phyloP scores from a whole-genome alignment of 2,329 filamentous ascomycete genomes.

The Beauveria rudraprayagi region DNA sequence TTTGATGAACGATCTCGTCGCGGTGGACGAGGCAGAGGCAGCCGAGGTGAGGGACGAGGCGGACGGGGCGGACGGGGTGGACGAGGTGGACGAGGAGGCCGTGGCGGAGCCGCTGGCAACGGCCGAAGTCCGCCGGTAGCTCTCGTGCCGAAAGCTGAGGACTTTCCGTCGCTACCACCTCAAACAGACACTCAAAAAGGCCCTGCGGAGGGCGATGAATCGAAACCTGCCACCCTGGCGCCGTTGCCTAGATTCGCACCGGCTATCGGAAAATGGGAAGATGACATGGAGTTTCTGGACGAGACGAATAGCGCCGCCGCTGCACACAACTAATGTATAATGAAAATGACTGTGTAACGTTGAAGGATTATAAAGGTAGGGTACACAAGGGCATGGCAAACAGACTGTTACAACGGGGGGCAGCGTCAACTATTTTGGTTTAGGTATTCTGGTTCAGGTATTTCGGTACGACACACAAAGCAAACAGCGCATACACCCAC shows the following conservation, averaged over 20 bases:
- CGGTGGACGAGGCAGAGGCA: conserved; percentile 24
- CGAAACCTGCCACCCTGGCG: conserved; percentile 24
- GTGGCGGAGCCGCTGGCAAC: conserved; percentile 15
- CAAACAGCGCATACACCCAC: neutral
- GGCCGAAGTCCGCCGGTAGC: conserved; percentile 16
- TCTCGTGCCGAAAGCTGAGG: conserved; percentile 20
- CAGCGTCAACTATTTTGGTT: neutral
- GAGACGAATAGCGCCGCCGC: conserved; percentile 20
- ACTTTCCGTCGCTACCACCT: conserved; percentile 29
- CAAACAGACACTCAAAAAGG: conserved; percentile 18
- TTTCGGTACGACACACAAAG: neutral
- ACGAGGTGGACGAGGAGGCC: conserved; percentile 27
- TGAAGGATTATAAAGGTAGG: neutral
- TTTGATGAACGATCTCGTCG: conserved; percentile 28
- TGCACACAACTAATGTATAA: neutral
- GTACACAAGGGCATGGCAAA: neutral
- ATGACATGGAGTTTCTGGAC: conserved; percentile 48
- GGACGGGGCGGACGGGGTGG: conserved; percentile 17
- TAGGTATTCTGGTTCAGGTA: neutral
- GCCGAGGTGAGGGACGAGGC: conserved; percentile 26
- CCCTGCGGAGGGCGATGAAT: conserved; percentile 12
- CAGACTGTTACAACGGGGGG: neutral
- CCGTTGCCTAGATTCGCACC: conserved; percentile 26
- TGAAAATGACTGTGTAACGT: neutral
- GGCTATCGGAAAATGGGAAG: conserved; percentile 44